Evolutionary conservation across 1,139 yeast genomes (phyloP), one percentile per base, ranked within the genome.

Genomic region (Yamadazyma jaroonii): DNA sequence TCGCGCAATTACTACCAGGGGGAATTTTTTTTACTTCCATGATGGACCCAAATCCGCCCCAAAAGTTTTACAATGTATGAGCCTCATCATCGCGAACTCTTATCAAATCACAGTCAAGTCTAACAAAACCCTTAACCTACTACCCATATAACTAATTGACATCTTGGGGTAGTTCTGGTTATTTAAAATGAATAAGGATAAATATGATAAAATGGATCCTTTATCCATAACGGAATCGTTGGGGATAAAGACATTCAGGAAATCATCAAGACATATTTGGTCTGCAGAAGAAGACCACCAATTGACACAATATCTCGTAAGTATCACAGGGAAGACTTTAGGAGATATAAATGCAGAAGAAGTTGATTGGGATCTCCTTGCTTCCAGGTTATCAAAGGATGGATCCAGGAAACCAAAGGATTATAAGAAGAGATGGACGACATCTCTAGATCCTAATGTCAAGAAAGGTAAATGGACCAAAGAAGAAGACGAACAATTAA

Each of bases 381-480:
- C 89, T 2, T 61, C 66, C 40, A 52, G 53, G 34, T 47, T 74
- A 6, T 49, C 57, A 4, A 61, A 61, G 11, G 52, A 52, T 24
- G 68, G 70, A 2, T 50, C 56, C 8, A 57, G 90, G 41, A 82
- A 79, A 53, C 69, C 84, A 3, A 82, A 81, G 50, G 89, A 84
- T 48, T 80, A 87, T 49, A 70, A 83, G 29, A 84, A 83, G 53
- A 59, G 94, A 43, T 84, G 94, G 94, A 59, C 79, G 25, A 84
- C 84, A 47, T 85, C 95, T 1, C 61, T 90, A 34, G 94, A 88
- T 56, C 97, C 97, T 2, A 76, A 72, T 42, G 66, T 90, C 43
- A 77, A 80, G 41, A 84, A 86, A 48, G 97, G 97, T 1, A 78
- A 80, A 52, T 90, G 97, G 97, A 85, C 95, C 0, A 60, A 72